phyloP scores from a whole-genome alignment of 495 filamentous ascomycete genomes.

The Bryoglossum gracile region DNA sequence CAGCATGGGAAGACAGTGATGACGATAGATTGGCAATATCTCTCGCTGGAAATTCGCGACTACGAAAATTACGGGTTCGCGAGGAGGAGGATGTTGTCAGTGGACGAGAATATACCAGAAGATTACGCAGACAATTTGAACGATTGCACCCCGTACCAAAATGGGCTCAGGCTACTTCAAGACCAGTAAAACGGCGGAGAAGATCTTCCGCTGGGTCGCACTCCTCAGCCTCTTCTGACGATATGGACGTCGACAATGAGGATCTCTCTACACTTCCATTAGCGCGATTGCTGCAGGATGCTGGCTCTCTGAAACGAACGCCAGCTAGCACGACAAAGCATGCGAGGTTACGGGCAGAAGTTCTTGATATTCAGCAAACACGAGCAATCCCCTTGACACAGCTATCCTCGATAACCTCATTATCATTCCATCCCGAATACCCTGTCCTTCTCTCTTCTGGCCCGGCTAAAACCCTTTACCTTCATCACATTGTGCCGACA shows the following conservation, averaged over 20 bases:
- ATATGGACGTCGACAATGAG: slow-evolving; percentile 54
- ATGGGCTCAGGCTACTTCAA: slow-evolving; percentile 55
- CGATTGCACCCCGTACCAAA: slow-evolving; percentile 71
- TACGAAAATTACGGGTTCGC: slow-evolving; percentile 72
- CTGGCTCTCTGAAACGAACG: slow-evolving; percentile 43
- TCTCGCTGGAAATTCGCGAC: slow-evolving; percentile 58
- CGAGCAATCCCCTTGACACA: slow-evolving; percentile 43
- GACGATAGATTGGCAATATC: slow-evolving; percentile 83
- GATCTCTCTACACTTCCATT: slow-evolving; percentile 64
- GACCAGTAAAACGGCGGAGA: slow-evolving; percentile 47
- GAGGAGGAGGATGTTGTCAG: slow-evolving; percentile 80
- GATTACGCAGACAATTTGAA: slow-evolving; percentile 75
- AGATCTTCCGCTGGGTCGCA: slow-evolving; percentile 39
- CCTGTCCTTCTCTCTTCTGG: slow-evolving; percentile 87
- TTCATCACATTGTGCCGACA: slow-evolving; percentile 78
- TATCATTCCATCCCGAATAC: slow-evolving; percentile 81
- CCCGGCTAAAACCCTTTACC: slow-evolving; percentile 70
- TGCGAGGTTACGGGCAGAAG: slow-evolving; percentile 70
- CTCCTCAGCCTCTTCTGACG: slow-evolving; percentile 35
- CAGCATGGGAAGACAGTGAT: slow-evolving; percentile 92
- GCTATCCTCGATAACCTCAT: slow-evolving; percentile 71
- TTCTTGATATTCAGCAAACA: slow-evolving; percentile 70
- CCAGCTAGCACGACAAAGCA: slow-evolving; percentile 39
- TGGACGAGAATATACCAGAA: slow-evolving; percentile 74
- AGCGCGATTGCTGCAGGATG: slow-evolving; percentile 67